Evolutionary conservation across 1,139 yeast species (phyloP).

Genomic region (Debaryomyces udenii): DNA sequence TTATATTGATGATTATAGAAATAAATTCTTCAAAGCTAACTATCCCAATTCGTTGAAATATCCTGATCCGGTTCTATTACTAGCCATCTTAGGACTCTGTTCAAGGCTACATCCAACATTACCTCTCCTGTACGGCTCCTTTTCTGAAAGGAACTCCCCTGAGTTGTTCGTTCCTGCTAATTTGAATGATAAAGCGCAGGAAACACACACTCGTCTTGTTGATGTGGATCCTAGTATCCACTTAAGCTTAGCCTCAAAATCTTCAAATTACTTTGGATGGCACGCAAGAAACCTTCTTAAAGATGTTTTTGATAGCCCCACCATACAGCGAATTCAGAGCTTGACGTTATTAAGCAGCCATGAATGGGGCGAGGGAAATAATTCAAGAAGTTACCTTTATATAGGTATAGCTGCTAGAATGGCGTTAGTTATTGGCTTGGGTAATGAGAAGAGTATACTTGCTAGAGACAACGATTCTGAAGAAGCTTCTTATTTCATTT

Average conservation of each 20-base stretch:
- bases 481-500: conserved; percentile 20
- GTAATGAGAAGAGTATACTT: conserved; percentile 22
- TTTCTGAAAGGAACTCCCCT: conserved; percentile 29
- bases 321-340: conserved; percentile 41
- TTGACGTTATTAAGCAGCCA: conserved; percentile 39
- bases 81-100: conserved; percentile 39
- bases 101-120: conserved; percentile 36
- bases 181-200: background rate
- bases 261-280: conserved; percentile 43
- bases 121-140: conserved; percentile 33
- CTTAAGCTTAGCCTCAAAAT: conserved; percentile 24
- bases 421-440: conserved; percentile 41
- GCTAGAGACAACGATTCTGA: conserved; percentile 18
- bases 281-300: conserved; percentile 34
- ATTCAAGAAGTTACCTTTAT: conserved; percentile 39
- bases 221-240: background rate
- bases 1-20: conserved; percentile 26
- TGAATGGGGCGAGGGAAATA: conserved; percentile 47
- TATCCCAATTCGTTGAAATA: conserved; percentile 19
- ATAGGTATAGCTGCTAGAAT: conserved; percentile 44
- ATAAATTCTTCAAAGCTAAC: conserved; percentile 17
- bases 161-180: conserved; percentile 27
- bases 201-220: background rate
- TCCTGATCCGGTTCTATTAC: conserved; percentile 36
- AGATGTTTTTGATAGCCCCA: conserved; percentile 40